Evolutionary conservation across 2,329 filamentous ascomycete species (phyloP).

Genomic region (Ceratocystis papillata): DNA sequence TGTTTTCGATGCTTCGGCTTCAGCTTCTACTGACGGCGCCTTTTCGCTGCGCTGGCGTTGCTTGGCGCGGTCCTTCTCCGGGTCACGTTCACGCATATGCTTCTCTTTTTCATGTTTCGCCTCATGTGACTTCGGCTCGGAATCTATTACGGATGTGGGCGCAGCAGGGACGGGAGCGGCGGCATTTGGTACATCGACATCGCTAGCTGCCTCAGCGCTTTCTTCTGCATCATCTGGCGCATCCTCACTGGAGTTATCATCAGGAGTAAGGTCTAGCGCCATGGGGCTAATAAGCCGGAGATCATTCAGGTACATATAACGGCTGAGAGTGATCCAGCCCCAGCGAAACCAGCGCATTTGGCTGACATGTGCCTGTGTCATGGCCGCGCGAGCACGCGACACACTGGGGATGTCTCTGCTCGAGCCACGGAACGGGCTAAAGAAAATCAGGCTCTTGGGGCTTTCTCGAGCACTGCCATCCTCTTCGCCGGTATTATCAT

Average conservation of each 20-base stretch:
- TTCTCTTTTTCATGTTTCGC: conserved; percentile 19
- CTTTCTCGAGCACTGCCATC: conserved; percentile 30
- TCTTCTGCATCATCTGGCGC: not conserved
- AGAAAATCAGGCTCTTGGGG: conserved; percentile 54
- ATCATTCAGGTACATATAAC: conserved; percentile 96
- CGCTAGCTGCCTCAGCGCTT: not conserved
- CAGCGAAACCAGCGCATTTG: conserved; percentile 99
- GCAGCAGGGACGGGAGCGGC: not conserved
- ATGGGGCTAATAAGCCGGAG: conserved; percentile 45
- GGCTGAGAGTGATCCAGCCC: conserved; percentile 81
- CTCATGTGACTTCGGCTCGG: conserved; percentile 5
- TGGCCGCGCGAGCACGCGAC: conserved; percentile 63
- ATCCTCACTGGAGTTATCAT: not conserved
- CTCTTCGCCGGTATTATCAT: conserved; percentile 20
- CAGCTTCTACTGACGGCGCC: not conserved
- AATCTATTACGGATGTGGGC: not conserved
- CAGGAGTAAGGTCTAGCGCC: conserved; percentile 17
- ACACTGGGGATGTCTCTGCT: conserved; percentile 29
- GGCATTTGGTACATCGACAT: not conserved
- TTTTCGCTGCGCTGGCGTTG: not conserved
- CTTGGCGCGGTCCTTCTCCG: conserved; percentile 13
- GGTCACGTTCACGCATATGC: conserved; percentile 18
- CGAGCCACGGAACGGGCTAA: conserved; percentile 56
- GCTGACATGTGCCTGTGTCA: conserved; percentile 81
- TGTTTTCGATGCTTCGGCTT: not conserved